These are phyloP conservation scores for Plectranthus barbatus DNA, from an alignment of 257 asterid genomes.

Conservation along the genomic window DNA sequence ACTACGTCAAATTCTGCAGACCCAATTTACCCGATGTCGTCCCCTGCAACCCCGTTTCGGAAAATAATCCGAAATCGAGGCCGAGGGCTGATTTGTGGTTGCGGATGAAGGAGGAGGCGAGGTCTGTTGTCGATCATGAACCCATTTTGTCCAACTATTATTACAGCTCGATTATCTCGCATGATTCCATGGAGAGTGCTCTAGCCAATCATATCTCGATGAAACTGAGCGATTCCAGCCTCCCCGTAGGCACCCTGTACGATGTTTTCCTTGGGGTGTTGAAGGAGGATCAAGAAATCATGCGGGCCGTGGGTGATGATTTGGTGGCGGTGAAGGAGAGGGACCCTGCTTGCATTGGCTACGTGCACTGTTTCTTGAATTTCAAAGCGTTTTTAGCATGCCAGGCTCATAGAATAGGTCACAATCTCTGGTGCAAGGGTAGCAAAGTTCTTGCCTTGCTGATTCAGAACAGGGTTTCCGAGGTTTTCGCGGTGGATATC, in stretches of 20 bases:
- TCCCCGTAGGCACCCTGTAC: constrained; percentile 39
- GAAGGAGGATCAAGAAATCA: constrained; percentile 42
- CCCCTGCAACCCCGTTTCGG: constrained; percentile 31
- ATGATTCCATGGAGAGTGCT: constrained; percentile 56
- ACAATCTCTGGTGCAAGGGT: constrained; percentile 56
- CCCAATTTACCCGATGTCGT: constrained; percentile 30
- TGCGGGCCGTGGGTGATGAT: constrained; percentile 44
- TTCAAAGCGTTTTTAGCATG: constrained; percentile 75
- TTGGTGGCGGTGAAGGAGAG: constrained; percentile 67
- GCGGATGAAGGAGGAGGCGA: constrained; percentile 63
- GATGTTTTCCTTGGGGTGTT: constrained; percentile 48
- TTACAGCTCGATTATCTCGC: constrained; percentile 41
- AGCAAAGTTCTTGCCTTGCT: constrained; percentile 53
- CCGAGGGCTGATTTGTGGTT: constrained; percentile 42
- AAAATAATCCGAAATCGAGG: neutral
- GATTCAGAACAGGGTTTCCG: constrained; percentile 71
- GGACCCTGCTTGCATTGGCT: constrained; percentile 88
- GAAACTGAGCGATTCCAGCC: constrained; percentile 48
- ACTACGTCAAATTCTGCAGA: constrained; percentile 36
- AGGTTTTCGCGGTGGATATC: constrained; percentile 75
- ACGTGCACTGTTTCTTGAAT: constrained; percentile 71
- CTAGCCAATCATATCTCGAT: constrained; percentile 54
- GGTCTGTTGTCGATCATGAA: constrained; percentile 49
- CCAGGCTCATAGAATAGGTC: constrained; percentile 70
- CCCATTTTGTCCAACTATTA: constrained; percentile 63